These are phyloP conservation scores for Neurospora sp. DNA, from an alignment of 495 filamentous ascomycete species.

Conservation along the genomic window DNA sequence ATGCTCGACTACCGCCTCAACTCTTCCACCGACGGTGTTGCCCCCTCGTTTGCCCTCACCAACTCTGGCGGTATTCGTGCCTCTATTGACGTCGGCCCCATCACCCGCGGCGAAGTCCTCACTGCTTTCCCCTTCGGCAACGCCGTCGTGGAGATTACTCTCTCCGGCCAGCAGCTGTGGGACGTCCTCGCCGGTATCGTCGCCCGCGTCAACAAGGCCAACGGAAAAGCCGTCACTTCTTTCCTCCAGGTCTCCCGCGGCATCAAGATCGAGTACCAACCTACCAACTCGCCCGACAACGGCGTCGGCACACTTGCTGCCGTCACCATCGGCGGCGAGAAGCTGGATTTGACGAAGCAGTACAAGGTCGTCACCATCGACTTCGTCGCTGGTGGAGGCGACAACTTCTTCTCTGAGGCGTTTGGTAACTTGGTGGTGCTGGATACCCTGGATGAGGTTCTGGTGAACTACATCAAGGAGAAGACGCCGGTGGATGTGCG, in stretches of 20 bases:
- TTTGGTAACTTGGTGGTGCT: slow-evolving; percentile 28
- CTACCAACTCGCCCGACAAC: slow-evolving; percentile 17
- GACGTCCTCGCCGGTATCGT: slow-evolving; percentile 40
- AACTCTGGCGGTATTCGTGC: slow-evolving; percentile 50
- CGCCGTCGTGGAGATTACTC: slow-evolving; percentile 37
- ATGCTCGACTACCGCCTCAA: slow-evolving; percentile 43
- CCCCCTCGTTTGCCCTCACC: slow-evolving; percentile 36
- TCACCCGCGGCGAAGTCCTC: slow-evolving; percentile 45
- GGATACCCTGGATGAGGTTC: slow-evolving; percentile 43
- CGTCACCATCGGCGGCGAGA: slow-evolving; percentile 29
- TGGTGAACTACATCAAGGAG: slow-evolving; percentile 34
- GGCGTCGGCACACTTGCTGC: slow-evolving; percentile 22
- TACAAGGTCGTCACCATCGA: slow-evolving; percentile 46
- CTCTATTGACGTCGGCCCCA: slow-evolving; percentile 39
- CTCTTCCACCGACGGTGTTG: slow-evolving; percentile 18
- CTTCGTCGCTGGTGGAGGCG: slow-evolving; percentile 45
- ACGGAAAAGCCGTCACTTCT: slow-evolving; percentile 35
- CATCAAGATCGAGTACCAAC: slow-evolving; percentile 39
- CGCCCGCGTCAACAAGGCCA: slow-evolving; percentile 32
- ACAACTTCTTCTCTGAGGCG: slow-evolving; percentile 38
- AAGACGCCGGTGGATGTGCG: slow-evolving; percentile 35
- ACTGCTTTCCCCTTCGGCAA: slow-evolving; percentile 51
- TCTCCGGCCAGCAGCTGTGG: slow-evolving; percentile 39
- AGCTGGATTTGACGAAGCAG: slow-evolving; percentile 22
- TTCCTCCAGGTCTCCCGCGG: slow-evolving; percentile 41